Evolutionary conservation across 805 yeast genomes (phyloP).

Genomic region (Clavispora carvajalis): DNA sequence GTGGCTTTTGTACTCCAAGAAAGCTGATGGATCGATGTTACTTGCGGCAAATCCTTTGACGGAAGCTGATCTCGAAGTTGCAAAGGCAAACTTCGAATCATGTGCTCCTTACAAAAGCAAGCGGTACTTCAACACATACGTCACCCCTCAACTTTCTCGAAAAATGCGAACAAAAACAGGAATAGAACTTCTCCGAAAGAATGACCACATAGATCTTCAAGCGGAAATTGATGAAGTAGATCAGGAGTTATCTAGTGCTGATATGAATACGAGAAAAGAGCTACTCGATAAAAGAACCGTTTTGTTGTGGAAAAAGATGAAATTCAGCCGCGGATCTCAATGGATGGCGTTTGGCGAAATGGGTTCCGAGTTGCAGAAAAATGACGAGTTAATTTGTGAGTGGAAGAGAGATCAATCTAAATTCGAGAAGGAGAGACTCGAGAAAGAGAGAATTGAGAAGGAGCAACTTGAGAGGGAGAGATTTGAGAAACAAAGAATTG

Average conservation of each 20-base stretch:
- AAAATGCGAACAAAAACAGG: constrained; percentile 35
- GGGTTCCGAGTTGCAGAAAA: constrained; percentile 4
- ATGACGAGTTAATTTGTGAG: background rate
- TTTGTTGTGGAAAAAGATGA: constrained; percentile 29
- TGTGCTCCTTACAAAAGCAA: constrained; percentile 28
- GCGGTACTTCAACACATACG: constrained; percentile 36
- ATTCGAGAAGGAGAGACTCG: constrained; percentile 1
- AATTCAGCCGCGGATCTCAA: constrained; percentile 6
- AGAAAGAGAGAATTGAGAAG: constrained; percentile 2
- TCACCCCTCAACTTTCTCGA: constrained; percentile 39
- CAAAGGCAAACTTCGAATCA: constrained; percentile 14
- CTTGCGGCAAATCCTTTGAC: constrained; percentile 20
- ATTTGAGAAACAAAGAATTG: constrained; percentile 2
- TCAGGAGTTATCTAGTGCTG: background rate
- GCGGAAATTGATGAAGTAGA: background rate
- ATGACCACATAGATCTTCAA: background rate
- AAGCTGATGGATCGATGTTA: constrained; percentile 25
- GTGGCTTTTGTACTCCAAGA: constrained; percentile 36
- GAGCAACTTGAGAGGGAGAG: background rate
- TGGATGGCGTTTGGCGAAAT: constrained; percentile 9
- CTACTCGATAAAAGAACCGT: constrained; percentile 24
- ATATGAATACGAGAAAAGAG: constrained; percentile 2
- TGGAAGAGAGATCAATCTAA: constrained; percentile 7
- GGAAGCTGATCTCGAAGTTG: constrained; percentile 16
- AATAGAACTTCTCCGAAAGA: constrained; percentile 16